Conservation (phyloP, 2,329 filamentous ascomycete genomes). For the Neurospora sp. region DNA sequence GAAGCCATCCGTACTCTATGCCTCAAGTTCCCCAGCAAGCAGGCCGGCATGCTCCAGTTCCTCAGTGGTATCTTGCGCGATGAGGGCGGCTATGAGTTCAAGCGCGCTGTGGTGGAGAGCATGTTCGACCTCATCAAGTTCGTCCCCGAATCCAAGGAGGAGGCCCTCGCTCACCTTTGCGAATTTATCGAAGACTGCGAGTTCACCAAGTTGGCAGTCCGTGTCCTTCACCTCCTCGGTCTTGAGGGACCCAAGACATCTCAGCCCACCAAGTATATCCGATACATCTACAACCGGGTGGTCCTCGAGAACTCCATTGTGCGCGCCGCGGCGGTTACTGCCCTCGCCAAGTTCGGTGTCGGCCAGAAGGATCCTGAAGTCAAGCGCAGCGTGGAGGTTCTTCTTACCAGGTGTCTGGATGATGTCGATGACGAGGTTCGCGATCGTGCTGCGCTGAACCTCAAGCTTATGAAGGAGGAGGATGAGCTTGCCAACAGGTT, state of each 20-base stretch:
- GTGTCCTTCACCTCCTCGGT: slow-evolving; percentile 88
- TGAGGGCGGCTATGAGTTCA: slow-evolving; percentile 97
- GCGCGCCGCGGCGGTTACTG: slow-evolving; percentile 87
- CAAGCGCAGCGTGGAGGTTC: slow-evolving; percentile 87
- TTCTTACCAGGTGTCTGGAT: slow-evolving; percentile 87
- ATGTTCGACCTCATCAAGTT: slow-evolving; percentile 99
- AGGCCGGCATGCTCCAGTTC: slow-evolving; percentile 95
- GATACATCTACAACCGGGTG: slow-evolving; percentile 98
- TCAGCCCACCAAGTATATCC: slow-evolving; percentile 96
- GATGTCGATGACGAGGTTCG: slow-evolving; percentile 97
- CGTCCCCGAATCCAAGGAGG: slow-evolving; percentile 75
- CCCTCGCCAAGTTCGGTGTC: slow-evolving; percentile 92
- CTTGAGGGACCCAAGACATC: slow-evolving; percentile 91
- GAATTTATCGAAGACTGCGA: slow-evolving; percentile 99
- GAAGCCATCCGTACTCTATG: slow-evolving; percentile 95
- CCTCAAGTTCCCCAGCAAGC: slow-evolving; percentile 95
- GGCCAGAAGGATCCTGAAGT: slow-evolving; percentile 94
- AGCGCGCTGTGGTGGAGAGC: slow-evolving; percentile 93
- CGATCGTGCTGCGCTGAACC: slow-evolving; percentile 86
- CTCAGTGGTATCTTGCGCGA: slow-evolving; percentile 93
- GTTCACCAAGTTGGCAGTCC: slow-evolving; percentile 94
- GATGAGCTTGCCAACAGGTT: slow-evolving; percentile 79
- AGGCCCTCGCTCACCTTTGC: slow-evolving; percentile 86
- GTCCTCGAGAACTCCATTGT: slow-evolving; percentile 96
- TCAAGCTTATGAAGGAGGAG: slow-evolving; percentile 86